These are phyloP conservation scores for Zanthoxylum bungeanum DNA, from an alignment of 345 rosid species.

Conservation along the genomic window DNA sequence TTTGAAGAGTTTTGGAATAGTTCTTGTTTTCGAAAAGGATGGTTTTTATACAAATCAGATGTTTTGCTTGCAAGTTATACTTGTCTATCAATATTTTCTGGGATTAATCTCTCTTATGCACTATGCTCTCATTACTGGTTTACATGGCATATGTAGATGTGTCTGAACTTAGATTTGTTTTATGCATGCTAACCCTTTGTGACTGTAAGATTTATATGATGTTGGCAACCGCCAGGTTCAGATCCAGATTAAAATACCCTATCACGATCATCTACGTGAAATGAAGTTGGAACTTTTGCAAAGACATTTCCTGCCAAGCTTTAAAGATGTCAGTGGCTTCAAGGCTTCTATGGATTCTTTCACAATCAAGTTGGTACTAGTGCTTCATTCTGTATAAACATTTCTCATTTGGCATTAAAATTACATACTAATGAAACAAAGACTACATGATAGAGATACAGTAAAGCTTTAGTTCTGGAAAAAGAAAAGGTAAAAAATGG, in stretches of 20 bases:
- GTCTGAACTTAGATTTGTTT: neutral
- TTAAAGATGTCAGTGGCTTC: constrained; percentile 36
- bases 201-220: constrained; percentile 1
- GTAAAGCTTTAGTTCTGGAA: neutral
- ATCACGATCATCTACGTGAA: constrained; percentile 43
- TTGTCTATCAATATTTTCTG: neutral
- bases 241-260: constrained; percentile 44
- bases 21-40: neutral
- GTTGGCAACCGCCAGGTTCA: constrained; percentile 48
- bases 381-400: constrained; percentile 13
- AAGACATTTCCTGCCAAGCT: constrained; percentile 36
- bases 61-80: constrained; percentile 11
- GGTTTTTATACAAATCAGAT: constrained; percentile 1
- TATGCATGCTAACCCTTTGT: neutral
- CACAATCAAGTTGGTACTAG: constrained; percentile 60
- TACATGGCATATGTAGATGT: neutral
- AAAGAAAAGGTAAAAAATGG: neutral
- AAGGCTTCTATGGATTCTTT: constrained; percentile 43
- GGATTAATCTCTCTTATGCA: neutral
- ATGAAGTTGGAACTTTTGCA: constrained; percentile 56
- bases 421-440: neutral
- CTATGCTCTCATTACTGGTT: neutral
- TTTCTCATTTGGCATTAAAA: neutral
- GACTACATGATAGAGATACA: neutral
- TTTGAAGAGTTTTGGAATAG: neutral